Conservation (phyloP, 1,284 basidiomycete genomes). For the Wolfiporia cocos region DNA sequence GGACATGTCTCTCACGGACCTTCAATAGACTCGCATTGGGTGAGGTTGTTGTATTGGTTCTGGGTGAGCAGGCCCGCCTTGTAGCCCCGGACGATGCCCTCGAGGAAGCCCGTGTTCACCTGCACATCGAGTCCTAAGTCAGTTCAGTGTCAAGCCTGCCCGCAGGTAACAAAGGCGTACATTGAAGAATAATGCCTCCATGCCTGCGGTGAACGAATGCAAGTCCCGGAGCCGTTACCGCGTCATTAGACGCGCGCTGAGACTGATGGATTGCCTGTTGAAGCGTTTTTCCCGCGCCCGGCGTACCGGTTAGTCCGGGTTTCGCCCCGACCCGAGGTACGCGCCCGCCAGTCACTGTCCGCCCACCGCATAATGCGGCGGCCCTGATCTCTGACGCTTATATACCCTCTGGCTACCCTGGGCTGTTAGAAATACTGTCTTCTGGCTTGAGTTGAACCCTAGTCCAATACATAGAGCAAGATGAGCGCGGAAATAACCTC, state of each 20-base stretch:
- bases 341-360: too few species aligned
- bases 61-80: constrained; percentile 89
- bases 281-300: too few species aligned
- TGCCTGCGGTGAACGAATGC: constrained; percentile 24
- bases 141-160: constrained; percentile 19
- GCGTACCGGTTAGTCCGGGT: too few species aligned
- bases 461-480: too few species aligned
- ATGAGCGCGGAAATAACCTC: constrained; percentile 17
- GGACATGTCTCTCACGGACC: constrained; percentile 42
- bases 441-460: too few species aligned
- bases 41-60: constrained; percentile 88
- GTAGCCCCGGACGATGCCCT: constrained; percentile 94
- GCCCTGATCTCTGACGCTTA: too few species aligned
- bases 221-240: background rate
- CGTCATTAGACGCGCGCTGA: background rate
- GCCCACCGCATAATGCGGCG: too few species aligned
- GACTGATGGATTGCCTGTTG: background rate
- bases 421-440: too few species aligned
- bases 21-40: constrained; percentile 97
- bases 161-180: constrained; percentile 36
- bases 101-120: constrained; percentile 82
- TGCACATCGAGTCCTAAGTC: constrained; percentile 27
- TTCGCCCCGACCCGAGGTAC: too few species aligned
- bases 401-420: too few species aligned
- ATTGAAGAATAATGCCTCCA: constrained; percentile 89